Percentiles rank a stretch among this genome's conserved stretches.
Evolutionary conservation across 2,329 filamentous ascomycete genomes (phyloP).

Genomic region (Orbilia brochopaga): DNA sequence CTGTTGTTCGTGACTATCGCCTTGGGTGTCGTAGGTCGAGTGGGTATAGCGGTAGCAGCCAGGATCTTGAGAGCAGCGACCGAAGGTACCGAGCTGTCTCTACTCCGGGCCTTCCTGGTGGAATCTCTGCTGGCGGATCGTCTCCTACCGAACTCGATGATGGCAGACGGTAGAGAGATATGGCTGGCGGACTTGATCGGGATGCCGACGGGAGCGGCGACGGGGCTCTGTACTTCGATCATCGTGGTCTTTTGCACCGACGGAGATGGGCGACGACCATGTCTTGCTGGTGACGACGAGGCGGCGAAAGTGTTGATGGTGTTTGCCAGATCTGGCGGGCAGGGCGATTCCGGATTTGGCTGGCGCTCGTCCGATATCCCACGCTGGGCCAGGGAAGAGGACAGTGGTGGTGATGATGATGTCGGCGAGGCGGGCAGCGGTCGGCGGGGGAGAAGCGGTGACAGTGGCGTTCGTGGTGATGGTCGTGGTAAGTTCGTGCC

Average conservation of each 20-base stretch:
- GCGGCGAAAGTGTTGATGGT: slow-evolving; percentile 34
- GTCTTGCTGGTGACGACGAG: slow-evolving; percentile 29
- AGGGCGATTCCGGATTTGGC: slow-evolving; percentile 47
- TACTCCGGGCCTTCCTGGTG: slow-evolving; percentile 12
- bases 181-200: slow-evolving; percentile 33
- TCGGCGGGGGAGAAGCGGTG: background rate
- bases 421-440: background rate
- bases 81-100: slow-evolving; percentile 50
- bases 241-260: slow-evolving; percentile 26
- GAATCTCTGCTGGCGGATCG: slow-evolving; percentile 15
- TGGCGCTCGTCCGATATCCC: slow-evolving; percentile 43
- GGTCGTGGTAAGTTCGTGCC: slow-evolving; percentile 3
- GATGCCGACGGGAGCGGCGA: slow-evolving; percentile 41
- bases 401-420: slow-evolving; percentile 10
- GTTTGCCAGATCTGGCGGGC: slow-evolving; percentile 28
- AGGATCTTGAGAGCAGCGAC: slow-evolving; percentile 54
- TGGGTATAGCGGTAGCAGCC: slow-evolving; percentile 54
- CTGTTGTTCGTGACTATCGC: slow-evolving; percentile 9
- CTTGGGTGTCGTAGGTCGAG: slow-evolving; percentile 38
- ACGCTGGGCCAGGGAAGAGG: slow-evolving; percentile 25
- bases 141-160: slow-evolving; percentile 33
- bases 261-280: slow-evolving; percentile 46
- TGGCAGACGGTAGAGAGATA: slow-evolving; percentile 19
- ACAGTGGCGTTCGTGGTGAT: slow-evolving; percentile 1
- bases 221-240: slow-evolving; percentile 43